Percentiles rank a stretch among this genome's conserved stretches.
phyloP scores from a whole-genome alignment of 2,329 filamentous ascomycete species.

The Falciphora oryzae region DNA sequence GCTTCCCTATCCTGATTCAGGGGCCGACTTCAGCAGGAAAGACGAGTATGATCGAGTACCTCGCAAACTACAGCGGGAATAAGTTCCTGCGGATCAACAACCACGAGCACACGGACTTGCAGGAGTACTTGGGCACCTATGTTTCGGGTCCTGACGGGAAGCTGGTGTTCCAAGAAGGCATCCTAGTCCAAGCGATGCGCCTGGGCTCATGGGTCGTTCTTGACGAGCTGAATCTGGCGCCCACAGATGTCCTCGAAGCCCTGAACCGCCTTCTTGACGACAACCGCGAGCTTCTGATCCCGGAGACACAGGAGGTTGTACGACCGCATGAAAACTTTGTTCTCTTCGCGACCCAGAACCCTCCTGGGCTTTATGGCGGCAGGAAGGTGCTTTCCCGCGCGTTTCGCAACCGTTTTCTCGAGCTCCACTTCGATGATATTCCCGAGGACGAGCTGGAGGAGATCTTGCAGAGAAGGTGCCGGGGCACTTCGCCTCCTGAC shows the following conservation, averaged over 20 bases:
- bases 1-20: conserved; percentile 92
- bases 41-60: conserved; percentile 98
- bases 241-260: conserved; percentile 93
- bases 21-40: conserved; percentile 96
- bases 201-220: conserved; percentile 97
- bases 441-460: conserved; percentile 89
- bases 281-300: conserved; percentile 90
- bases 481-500: conserved; percentile 83
- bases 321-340: conserved; percentile 93
- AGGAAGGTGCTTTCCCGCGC: conserved; percentile 89
- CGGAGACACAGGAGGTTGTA: conserved; percentile 92
- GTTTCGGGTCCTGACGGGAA: conserved; percentile 80
- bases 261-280: conserved; percentile 94
- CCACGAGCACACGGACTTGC: conserved; percentile 95
- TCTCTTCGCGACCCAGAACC: conserved; percentile 97
- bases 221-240: conserved; percentile 93
- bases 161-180: conserved; percentile 84
- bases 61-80: conserved; percentile 94
- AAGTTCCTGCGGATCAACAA: conserved; percentile 99
- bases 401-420: conserved; percentile 93
- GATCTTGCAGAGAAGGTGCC: conserved; percentile 82
- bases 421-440: conserved; percentile 97
- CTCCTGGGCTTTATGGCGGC: conserved; percentile 89
- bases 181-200: conserved; percentile 85
- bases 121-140: conserved; percentile 96